Evolutionary conservation across 73 alveolate species (phyloP), one percentile per base, ranked within the genome.

Genomic region (Stentor coeruleus): DNA sequence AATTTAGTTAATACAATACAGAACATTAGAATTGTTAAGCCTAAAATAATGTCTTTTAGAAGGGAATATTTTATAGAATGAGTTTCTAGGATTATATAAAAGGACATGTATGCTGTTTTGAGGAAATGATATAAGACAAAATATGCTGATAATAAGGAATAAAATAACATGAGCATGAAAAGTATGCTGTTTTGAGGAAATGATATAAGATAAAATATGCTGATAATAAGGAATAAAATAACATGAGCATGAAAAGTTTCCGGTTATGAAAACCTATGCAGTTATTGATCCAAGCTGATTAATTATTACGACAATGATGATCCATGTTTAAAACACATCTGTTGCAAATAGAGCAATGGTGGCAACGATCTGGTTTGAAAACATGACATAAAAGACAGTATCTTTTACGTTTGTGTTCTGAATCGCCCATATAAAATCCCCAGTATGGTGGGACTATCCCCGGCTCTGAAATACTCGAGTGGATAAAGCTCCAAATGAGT

Each of bases 391-490:
- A 15, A 26, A 38, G 31, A 39, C 95, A 89, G 82, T 94, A 94
- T 86, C 98, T 86, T 74, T 90, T 93, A 81, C 96, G 84, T 88
- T 94, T 94, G 49, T 74, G 42, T 59, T 94, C 99, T 39, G 91
- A 85, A 83, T 93, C 99, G 39, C 97, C 98, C 82, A 88, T 81
- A 20, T 91, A 86, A 76, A 91, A 85, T 1, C 99, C 98, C 98
- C 66, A 49, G 20, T 49, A 49, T 11, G 66, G 66, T 11, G 66
- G 66, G 20, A 49, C 66, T 49, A 11, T 6, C 20, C 66, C 66
- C 6, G 66, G 66, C 66, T 49, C 66, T 11, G 28, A 11, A 20
- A 49, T 11, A 49, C 66, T 49, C 28, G 28, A 49, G 28, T 20
- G 66, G 20, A 49, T 11, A 20, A 49, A 49, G 66, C 66, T 49